Conservation (phyloP, 805 yeast genomes). For the Metschnikowia lochheadii region DNA sequence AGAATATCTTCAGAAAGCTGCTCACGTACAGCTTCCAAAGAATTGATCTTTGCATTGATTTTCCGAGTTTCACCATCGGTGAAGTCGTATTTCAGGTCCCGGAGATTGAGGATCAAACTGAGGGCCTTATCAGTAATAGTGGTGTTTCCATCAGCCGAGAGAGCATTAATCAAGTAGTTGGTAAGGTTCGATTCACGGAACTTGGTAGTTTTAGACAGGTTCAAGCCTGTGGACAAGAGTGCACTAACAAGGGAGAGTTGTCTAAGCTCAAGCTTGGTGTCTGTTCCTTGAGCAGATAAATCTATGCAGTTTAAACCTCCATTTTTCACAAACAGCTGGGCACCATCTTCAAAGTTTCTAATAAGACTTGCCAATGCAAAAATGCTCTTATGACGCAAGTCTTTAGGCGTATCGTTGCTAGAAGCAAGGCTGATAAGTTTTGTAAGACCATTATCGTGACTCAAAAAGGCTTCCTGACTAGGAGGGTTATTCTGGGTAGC, state of each 20-base stretch:
- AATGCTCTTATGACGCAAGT: constrained; percentile 57
- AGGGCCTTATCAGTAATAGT: constrained; percentile 57
- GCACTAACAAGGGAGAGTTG: constrained; percentile 57
- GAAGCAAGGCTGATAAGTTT: constrained; percentile 43
- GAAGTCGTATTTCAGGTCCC: constrained; percentile 42
- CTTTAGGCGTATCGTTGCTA: constrained; percentile 15
- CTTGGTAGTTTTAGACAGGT: constrained; percentile 35
- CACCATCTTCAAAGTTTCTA: constrained; percentile 62
- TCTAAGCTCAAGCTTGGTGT: constrained; percentile 48
- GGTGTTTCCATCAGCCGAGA: constrained; percentile 36
- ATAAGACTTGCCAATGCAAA: constrained; percentile 74
- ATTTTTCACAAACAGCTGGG: constrained; percentile 47
- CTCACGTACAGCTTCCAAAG: constrained; percentile 42
- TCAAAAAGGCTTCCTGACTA: constrained; percentile 63
- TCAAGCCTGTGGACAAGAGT: constrained; percentile 49
- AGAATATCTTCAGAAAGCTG: constrained; percentile 54
- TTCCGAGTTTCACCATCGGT: constrained; percentile 37
- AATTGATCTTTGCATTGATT: constrained; percentile 34
- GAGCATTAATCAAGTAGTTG: constrained; percentile 26
- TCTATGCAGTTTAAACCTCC: constrained; percentile 63
- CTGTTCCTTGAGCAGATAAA: constrained; percentile 14
- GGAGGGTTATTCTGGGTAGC: constrained; percentile 89
- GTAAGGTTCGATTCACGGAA: constrained; percentile 36
- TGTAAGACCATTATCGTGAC: constrained; percentile 46
- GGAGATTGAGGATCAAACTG: constrained; percentile 45